Percentiles rank a stretch among this genome's conserved stretches.
Evolutionary conservation across 2,329 filamentous ascomycete species (phyloP).

Genomic region (Tolypocladium pustulatum): DNA sequence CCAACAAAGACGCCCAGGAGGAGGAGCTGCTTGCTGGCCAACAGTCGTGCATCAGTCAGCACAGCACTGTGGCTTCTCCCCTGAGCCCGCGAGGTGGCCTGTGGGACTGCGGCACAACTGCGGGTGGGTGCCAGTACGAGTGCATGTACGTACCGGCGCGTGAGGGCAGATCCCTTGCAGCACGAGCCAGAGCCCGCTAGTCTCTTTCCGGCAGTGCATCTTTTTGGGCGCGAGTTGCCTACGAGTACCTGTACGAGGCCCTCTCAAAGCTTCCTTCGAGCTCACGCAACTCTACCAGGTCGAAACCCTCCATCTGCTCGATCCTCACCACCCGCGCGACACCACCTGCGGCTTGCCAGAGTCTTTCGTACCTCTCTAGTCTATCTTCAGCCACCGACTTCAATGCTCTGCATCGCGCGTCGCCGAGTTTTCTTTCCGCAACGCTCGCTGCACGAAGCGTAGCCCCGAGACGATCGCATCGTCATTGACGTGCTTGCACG

Average conservation of each 20-base stretch:
- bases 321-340: neutral
- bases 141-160: neutral
- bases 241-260: neutral
- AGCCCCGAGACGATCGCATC: neutral
- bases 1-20: neutral
- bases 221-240: neutral
- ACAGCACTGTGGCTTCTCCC: neutral
- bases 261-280: neutral
- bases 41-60: neutral
- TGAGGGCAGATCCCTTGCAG: neutral
- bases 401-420: neutral
- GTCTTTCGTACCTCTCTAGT: neutral
- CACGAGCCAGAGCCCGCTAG: neutral
- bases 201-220: neutral
- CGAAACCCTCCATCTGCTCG: neutral
- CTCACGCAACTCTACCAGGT: neutral
- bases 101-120: neutral
- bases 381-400: neutral
- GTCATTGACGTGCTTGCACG: neutral
- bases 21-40: neutral
- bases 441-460: constrained; percentile 1
- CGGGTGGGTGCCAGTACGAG: neutral
- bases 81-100: neutral
- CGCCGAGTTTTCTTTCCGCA: neutral
- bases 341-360: neutral